A percentile compares a stretch with the other conserved stretches of the same genome.
These are phyloP conservation scores for Pulveroboletus sp. DNA, from an alignment of 768 basidiomycete genomes.

Conservation along the genomic window DNA sequence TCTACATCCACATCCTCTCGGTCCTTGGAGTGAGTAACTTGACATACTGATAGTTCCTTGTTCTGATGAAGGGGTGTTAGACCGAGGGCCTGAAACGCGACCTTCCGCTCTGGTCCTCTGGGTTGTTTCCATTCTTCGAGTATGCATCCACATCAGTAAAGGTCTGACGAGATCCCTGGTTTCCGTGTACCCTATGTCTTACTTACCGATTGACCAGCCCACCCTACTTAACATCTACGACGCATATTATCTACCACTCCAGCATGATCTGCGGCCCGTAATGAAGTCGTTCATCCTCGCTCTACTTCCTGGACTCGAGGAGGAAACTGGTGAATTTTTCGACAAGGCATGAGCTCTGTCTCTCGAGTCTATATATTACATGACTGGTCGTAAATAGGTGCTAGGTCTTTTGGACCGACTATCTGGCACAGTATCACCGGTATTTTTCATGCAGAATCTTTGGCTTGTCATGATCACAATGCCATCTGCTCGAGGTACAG, in stretches of 20 bases:
- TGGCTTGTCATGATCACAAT: constrained; percentile 93
- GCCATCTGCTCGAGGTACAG: constrained; percentile 76
- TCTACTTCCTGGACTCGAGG: constrained; percentile 90
- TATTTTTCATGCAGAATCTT: constrained; percentile 93
- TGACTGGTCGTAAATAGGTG: constrained; percentile 47
- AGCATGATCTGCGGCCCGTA: constrained; percentile 73
- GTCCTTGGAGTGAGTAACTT: constrained; percentile 74
- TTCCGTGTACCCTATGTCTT: neutral
- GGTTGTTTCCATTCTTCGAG: constrained; percentile 97
- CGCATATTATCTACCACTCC: constrained; percentile 84
- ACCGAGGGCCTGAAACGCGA: constrained; percentile 83
- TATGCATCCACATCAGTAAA: constrained; percentile 99
- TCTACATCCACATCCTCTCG: constrained; percentile 86
- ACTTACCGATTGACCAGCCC: constrained; percentile 45
- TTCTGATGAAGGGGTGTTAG: constrained; percentile 37
- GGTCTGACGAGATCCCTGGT: constrained; percentile 38
- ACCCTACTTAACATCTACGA: constrained; percentile 89
- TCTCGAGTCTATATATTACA: neutral
- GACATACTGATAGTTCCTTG: neutral
- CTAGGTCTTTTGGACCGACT: constrained; percentile 74
- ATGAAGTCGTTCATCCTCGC: constrained; percentile 95
- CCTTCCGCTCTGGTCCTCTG: constrained; percentile 90
- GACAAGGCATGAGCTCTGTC: constrained; percentile 57
- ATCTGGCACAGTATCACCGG: constrained; percentile 75
- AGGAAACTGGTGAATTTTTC: constrained; percentile 96